These are phyloP conservation scores for Termitomyces sp. DNA, from an alignment of 768 basidiomycete species.

Conservation along the genomic window DNA sequence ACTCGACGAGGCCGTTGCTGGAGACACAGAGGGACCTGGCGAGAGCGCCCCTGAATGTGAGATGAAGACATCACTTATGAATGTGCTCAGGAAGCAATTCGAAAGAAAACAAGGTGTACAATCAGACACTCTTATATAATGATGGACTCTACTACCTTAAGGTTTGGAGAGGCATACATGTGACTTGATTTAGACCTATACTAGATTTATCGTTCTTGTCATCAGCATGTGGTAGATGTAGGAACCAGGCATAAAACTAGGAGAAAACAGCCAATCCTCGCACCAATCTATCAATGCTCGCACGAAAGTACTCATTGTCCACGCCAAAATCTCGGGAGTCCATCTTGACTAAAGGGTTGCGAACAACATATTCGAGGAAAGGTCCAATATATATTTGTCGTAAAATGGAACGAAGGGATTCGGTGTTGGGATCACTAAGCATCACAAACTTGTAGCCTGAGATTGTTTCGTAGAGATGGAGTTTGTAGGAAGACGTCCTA, in stretches of 20 bases:
- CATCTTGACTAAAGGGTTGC: constrained; percentile 84
- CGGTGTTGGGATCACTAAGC: constrained; percentile 81
- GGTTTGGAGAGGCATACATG: background rate
- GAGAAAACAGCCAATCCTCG: constrained; percentile 48
- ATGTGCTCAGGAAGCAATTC: constrained; percentile 76
- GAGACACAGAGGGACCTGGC: constrained; percentile 56
- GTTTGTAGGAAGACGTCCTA: constrained; percentile 86
- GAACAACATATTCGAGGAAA: constrained; percentile 89
- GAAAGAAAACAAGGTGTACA: constrained; percentile 43
- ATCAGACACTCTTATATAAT: constrained; percentile 1
- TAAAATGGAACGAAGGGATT: constrained; percentile 76
- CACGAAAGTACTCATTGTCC: constrained; percentile 89
- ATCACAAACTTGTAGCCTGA: constrained; percentile 96
- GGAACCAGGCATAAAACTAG: constrained; percentile 14
- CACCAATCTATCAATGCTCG: constrained; percentile 71
- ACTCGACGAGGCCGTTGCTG: constrained; percentile 91
- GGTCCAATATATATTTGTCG: constrained; percentile 92
- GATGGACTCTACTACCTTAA: background rate
- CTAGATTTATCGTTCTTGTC: background rate
- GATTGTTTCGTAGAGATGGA: constrained; percentile 88
- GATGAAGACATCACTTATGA: constrained; percentile 85
- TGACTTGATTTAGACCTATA: background rate
- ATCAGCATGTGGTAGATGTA: background rate
- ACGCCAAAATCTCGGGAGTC: constrained; percentile 81
- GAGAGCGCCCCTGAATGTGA: constrained; percentile 70